A percentile compares a stretch with the other conserved stretches of the same genome.
phyloP scores from a whole-genome alignment of 257 asterid genomes.

The Petrea volubilis region DNA sequence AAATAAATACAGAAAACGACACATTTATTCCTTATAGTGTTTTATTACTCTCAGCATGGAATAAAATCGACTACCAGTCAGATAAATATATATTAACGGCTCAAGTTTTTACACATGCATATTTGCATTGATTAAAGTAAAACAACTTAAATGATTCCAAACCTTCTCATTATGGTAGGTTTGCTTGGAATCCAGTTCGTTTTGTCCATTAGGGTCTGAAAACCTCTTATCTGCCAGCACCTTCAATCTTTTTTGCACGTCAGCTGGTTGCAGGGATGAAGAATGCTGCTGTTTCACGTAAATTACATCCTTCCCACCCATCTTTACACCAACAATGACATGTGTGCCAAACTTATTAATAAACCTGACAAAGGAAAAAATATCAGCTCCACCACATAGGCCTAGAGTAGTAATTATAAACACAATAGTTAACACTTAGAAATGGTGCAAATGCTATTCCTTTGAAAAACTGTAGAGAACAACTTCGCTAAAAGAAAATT shows the following conservation, averaged over 20 bases:
- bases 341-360: constrained; percentile 93
- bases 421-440: background rate
- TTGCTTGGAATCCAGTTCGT: constrained; percentile 46
- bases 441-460: background rate
- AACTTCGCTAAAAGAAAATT: constrained; percentile 1
- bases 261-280: constrained; percentile 82
- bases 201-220: constrained; percentile 56
- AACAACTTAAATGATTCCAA: constrained; percentile 22
- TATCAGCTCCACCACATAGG: constrained; percentile 13
- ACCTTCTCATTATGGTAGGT: constrained; percentile 61
- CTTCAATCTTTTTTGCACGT: constrained; percentile 81
- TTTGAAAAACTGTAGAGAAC: background rate
- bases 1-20: background rate
- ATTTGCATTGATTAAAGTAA: constrained; percentile 8
- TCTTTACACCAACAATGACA: constrained; percentile 88
- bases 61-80: constrained; percentile 6
- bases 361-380: constrained; percentile 55
- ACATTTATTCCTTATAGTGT: background rate
- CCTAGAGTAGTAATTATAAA: background rate
- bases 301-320: constrained; percentile 97
- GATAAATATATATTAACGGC: background rate
- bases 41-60: background rate
- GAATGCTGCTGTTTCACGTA: constrained; percentile 93
- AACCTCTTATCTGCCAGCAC: constrained; percentile 86
- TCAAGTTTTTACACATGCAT: background rate